Evolutionary conservation across 345 rosid genomes (phyloP).

Genomic region (Hevea brasiliensis): DNA sequence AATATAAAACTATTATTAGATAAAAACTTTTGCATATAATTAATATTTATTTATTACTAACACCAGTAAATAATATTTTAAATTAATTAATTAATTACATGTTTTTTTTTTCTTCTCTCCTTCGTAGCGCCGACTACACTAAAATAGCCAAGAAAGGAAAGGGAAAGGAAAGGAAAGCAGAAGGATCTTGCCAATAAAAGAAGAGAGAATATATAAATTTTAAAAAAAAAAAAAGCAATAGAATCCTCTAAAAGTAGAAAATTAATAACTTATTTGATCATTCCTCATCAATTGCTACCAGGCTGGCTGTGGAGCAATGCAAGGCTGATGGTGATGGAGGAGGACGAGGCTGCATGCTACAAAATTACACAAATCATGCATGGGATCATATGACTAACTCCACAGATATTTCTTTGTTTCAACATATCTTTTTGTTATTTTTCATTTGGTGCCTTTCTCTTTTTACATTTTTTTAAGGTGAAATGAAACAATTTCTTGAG

Average conservation of each 20-base stretch:
- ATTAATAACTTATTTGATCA: not conserved
- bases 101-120: no score
- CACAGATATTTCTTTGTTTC: not conserved
- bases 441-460: constrained; percentile 34
- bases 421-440: constrained; percentile 20
- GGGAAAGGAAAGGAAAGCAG: no score
- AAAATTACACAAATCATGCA: constrained; percentile 28
- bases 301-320: constrained; percentile 45
- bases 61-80: no score
- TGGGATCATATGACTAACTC: constrained; percentile 15
- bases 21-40: no score
- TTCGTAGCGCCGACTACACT: no score
- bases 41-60: no score
- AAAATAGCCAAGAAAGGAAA: no score
- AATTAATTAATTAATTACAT: no score
- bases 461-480: not conserved
- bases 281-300: constrained; percentile 5
- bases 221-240: no score
- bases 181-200: no score
- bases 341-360: not conserved
- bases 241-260: constrained; percentile 24
- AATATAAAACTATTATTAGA: no score
- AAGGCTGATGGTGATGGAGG: constrained; percentile 32
- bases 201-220: no score
- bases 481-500: not conserved